Percentiles rank a stretch among this genome's conserved stretches.
Evolutionary conservation across 768 basidiomycete genomes (phyloP).

Genomic region (Hericium rajendrae): DNA sequence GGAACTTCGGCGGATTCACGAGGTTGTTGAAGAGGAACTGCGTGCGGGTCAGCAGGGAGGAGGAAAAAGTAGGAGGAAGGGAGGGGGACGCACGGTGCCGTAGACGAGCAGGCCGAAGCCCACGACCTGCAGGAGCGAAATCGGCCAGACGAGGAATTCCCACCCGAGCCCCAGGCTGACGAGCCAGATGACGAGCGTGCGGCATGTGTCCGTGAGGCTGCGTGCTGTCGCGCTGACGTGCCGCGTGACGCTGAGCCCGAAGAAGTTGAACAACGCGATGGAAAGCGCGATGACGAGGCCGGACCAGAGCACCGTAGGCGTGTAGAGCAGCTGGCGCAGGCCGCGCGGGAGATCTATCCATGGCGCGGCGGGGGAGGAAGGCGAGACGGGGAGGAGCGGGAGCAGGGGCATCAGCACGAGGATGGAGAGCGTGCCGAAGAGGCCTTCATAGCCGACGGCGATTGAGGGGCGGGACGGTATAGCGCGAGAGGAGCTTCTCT

Average conservation of each 20-base stretch:
- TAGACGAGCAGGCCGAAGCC: slow-evolving; percentile 89
- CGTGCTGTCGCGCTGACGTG: slow-evolving; percentile 90
- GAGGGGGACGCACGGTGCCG: slow-evolving; percentile 54
- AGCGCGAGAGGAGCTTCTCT: slow-evolving; percentile 89
- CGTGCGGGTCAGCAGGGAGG: slow-evolving; percentile 1
- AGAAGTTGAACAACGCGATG: slow-evolving; percentile 54
- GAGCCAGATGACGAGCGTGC: slow-evolving; percentile 94
- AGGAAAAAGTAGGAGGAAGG: slow-evolving; percentile 11
- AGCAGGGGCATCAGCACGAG: slow-evolving; percentile 73
- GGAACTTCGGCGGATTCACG: slow-evolving; percentile 56
- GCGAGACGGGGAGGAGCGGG: slow-evolving; percentile 54
- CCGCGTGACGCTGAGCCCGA: slow-evolving; percentile 85
- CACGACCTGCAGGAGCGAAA: slow-evolving; percentile 70
- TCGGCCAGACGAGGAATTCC: slow-evolving; percentile 78
- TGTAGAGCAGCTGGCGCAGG: slow-evolving; percentile 80
- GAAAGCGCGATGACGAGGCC: slow-evolving; percentile 38
- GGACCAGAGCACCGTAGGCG: slow-evolving; percentile 43
- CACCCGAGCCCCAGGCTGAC: slow-evolving; percentile 83
- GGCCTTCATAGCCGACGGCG: slow-evolving; percentile 90
- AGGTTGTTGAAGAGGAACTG: slow-evolving; percentile 90
- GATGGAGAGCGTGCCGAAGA: slow-evolving; percentile 81
- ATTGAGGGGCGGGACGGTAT: slow-evolving; percentile 81
- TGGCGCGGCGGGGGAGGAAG: slow-evolving; percentile 46
- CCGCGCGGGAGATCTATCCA: slow-evolving; percentile 86
- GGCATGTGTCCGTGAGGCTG: slow-evolving; percentile 87